Evolutionary conservation across 352 stramenopile species (phyloP).

Genomic region (Phytophthora crassamura): DNA sequence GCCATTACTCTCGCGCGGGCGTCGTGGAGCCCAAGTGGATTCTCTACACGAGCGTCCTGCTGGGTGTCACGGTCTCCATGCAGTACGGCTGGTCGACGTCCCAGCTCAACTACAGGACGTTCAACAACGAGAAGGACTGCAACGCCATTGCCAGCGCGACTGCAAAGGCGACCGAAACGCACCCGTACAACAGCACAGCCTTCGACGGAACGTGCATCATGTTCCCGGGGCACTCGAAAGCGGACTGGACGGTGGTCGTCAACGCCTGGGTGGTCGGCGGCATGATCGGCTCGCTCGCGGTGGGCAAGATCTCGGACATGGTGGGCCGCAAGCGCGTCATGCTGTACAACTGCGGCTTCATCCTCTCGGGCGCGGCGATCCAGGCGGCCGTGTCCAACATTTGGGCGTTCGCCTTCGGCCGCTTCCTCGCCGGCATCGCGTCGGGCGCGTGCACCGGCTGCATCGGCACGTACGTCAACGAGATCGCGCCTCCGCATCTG

Average conservation of each 20-base stretch:
- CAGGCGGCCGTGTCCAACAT: constrained; percentile 43
- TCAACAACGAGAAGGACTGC: constrained; percentile 35
- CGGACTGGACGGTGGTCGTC: constrained; percentile 41
- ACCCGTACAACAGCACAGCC: not conserved
- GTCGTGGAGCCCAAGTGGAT: constrained; percentile 36
- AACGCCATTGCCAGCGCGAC: constrained; percentile 5
- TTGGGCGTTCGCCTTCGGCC: constrained; percentile 50
- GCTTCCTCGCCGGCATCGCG: constrained; percentile 58
- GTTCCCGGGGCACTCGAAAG: constrained; percentile 39
- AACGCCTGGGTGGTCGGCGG: constrained; percentile 52
- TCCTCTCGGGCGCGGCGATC: constrained; percentile 44
- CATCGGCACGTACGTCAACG: constrained; percentile 46
- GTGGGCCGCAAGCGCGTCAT: constrained; percentile 44
- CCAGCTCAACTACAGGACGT: constrained; percentile 42
- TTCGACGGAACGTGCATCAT: constrained; percentile 35
- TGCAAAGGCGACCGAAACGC: no score
- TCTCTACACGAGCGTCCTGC: constrained; percentile 34
- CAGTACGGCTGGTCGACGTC: constrained; percentile 45
- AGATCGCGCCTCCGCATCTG: constrained; percentile 50
- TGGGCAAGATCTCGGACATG: constrained; percentile 39
- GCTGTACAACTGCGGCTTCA: constrained; percentile 47
- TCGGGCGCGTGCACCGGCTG: constrained; percentile 45
- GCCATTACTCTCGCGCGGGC: constrained; percentile 22
- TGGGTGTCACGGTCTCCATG: constrained; percentile 26
- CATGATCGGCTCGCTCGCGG: constrained; percentile 39